phyloP scores from a whole-genome alignment of 2,329 filamentous ascomycete genomes.

The Onygenales sp. region DNA sequence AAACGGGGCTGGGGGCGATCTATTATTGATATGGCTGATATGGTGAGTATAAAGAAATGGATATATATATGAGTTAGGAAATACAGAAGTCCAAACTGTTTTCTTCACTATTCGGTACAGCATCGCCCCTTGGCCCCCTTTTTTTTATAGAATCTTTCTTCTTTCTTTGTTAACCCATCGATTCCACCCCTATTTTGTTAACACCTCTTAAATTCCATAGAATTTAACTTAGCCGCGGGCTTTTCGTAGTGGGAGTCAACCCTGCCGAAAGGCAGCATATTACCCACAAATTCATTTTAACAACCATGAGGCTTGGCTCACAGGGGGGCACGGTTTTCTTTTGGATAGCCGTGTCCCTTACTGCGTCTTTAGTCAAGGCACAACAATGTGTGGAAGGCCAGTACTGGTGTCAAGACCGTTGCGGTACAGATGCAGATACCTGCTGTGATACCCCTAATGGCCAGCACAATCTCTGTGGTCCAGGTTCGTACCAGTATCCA shows the following conservation, averaged over 20 bases:
- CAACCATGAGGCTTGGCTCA: constrained; percentile 2
- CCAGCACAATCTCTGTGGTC: constrained; percentile 2
- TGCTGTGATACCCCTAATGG: constrained; percentile 6
- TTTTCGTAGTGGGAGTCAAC: background rate
- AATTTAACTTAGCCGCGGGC: background rate
- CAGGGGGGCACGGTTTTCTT: background rate
- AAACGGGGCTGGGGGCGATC: too few species aligned
- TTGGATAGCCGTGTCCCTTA: background rate
- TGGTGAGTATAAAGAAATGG: too few species aligned
- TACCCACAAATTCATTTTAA: background rate
- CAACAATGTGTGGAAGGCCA: constrained; percentile 4
- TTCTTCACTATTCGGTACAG: background rate
- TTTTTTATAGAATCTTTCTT: background rate
- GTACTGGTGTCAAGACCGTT: constrained; percentile 7
- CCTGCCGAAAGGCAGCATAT: background rate
- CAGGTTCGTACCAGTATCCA: background rate
- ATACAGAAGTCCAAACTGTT: too few species aligned
- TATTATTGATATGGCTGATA: too few species aligned
- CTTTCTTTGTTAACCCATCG: background rate
- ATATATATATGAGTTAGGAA: too few species aligned
- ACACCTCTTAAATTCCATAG: background rate
- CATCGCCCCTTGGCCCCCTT: background rate
- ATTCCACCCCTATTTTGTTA: background rate
- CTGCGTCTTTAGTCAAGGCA: background rate
- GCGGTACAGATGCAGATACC: constrained; percentile 2